Evolutionary conservation across 768 basidiomycete species (phyloP).

Genomic region (Russula olivacea): DNA sequence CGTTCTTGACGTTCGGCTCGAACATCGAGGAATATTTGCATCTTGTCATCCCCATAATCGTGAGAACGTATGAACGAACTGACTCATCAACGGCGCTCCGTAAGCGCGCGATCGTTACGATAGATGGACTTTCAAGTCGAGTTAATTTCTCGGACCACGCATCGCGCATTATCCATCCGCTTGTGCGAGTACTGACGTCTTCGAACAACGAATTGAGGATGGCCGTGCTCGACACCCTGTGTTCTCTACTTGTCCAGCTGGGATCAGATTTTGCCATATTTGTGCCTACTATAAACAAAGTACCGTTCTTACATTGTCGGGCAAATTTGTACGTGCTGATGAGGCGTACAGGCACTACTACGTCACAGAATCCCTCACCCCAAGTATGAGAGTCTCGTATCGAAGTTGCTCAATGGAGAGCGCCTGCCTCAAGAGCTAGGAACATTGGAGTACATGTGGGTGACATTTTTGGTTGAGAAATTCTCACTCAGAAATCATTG

Average conservation of each 20-base stretch:
- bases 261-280: slow-evolving; percentile 98
- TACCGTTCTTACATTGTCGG: slow-evolving; percentile 30
- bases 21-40: slow-evolving; percentile 98
- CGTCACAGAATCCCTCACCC: slow-evolving; percentile 72
- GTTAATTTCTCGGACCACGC: slow-evolving; percentile 99
- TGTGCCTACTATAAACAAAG: slow-evolving; percentile 95
- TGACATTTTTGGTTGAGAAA: slow-evolving; percentile 11
- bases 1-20: slow-evolving; percentile 89
- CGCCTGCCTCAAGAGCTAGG: slow-evolving; percentile 81
- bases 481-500: neutral
- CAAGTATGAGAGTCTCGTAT: slow-evolving; percentile 82
- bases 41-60: slow-evolving; percentile 91
- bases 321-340: slow-evolving; percentile 8
- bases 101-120: slow-evolving; percentile 85
- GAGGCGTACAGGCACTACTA: slow-evolving; percentile 53
- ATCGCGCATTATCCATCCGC: slow-evolving; percentile 92
- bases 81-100: slow-evolving; percentile 71
- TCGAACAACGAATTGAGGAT: slow-evolving; percentile 73
- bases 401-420: slow-evolving; percentile 88
- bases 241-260: slow-evolving; percentile 86
- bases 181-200: slow-evolving; percentile 77
- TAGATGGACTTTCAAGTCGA: slow-evolving; percentile 82
- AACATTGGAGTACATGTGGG: slow-evolving; percentile 61
- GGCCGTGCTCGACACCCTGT: slow-evolving; percentile 89
- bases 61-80: slow-evolving; percentile 80